Base-by-base conservation (phyloP, 1,139 yeast species). In the Candida sanyaensis region DNA sequence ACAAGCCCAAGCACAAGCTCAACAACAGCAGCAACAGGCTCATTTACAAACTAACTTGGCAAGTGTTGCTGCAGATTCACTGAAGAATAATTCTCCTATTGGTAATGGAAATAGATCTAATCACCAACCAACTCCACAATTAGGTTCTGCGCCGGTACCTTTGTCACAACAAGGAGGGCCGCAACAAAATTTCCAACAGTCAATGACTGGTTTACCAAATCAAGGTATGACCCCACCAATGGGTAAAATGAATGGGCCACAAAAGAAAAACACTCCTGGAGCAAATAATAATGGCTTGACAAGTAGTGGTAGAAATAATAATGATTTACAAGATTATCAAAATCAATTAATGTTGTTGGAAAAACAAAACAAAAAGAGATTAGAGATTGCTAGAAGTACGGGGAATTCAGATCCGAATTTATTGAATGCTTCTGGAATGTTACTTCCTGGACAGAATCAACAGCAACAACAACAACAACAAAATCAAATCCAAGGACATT, bases 321-420 rank as follows among this genome's bases (percentile, higher is more conserved):
- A 73, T 56, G 80, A 80, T 1, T 68, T 86, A 43, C 87, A 84
- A 53, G 92, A 86, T 61, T 87, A 87, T 63, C 93, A 87, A 63
- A 80, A 81, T 77, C 93, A 87, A 64, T 68, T 87, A 54, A 80
- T 86, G 82, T 64, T 84, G 40, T 67, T 87, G 50, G 93, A 87
- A 55, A 81, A 82, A 55, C 91, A 85, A 60, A 86, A 86, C 63
- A 84, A 84, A 62, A 82, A 81, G 61, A 73, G 86, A 31, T 75
- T 79, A 47, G 81, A 78, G 56, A 76, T 77, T 46, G 80, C 82
- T 7, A 63, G 81, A 53, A 67, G 63, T 54, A 61, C 56, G 10
- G 57, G 50, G 6, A 37, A 41, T 3, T 43, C 52, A 1, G 55
- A 50, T 13, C 29, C 49, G 11, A 48, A 44, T 32, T 29, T 44